These are phyloP conservation scores for Aspergillus panamensis DNA, from an alignment of 495 filamentous ascomycete species.

Conservation along the genomic window DNA sequence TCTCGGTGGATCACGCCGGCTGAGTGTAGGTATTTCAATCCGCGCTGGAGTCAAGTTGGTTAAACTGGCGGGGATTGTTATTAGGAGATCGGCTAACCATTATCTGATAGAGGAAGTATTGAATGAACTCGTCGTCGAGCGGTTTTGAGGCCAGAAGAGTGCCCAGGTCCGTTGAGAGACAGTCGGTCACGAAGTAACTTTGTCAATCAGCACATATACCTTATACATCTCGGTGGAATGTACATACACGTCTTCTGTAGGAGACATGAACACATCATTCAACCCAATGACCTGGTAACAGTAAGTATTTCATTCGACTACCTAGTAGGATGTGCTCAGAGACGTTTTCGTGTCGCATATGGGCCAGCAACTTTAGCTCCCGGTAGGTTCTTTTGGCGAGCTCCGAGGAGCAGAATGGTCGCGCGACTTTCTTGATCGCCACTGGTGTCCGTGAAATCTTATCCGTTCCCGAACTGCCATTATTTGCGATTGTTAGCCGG, in stretches of 20 bases:
- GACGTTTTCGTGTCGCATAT: background rate
- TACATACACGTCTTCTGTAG: background rate
- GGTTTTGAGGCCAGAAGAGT: background rate
- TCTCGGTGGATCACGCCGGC: slow-evolving; percentile 95
- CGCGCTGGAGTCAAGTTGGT: slow-evolving; percentile 57
- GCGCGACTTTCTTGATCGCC: background rate
- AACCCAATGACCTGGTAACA: background rate
- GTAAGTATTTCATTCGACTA: background rate
- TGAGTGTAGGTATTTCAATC: slow-evolving; percentile 95
- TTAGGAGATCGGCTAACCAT: background rate
- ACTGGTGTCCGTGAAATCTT: background rate
- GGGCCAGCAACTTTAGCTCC: background rate
- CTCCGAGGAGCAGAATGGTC: background rate
- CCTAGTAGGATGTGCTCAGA: background rate
- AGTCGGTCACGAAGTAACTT: background rate
- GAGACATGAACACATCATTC: background rate
- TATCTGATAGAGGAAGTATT: background rate
- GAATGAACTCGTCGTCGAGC: background rate
- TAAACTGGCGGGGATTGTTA: background rate
- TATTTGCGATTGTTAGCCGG: background rate
- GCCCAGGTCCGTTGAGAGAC: background rate
- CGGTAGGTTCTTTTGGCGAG: background rate
- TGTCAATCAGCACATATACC: background rate
- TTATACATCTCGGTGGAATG: background rate
- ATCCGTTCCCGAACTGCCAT: background rate